Conservation (phyloP, 2,329 filamentous ascomycete genomes). For the Pleoardoris graminearum region DNA sequence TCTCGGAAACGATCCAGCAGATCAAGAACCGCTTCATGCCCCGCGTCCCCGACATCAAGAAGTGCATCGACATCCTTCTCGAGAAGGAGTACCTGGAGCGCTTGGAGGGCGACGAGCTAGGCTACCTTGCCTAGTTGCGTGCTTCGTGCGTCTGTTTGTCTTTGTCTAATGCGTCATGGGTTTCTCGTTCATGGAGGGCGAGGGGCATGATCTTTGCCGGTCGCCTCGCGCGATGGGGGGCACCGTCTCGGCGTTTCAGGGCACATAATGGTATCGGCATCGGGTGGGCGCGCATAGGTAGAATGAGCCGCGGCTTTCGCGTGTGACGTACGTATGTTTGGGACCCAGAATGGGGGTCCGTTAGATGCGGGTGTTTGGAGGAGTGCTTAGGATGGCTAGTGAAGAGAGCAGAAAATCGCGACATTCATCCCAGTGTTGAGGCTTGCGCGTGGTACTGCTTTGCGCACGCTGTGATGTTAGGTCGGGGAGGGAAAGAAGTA, state of each 20-base stretch:
- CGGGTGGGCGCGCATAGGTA: not conserved
- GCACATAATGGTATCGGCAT: constrained; percentile 2
- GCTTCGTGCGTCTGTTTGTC: not conserved
- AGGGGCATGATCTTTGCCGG: not conserved
- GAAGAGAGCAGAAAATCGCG: too few relatives aligned
- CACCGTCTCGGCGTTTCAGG: constrained; percentile 6
- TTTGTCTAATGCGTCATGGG: constrained; percentile 14
- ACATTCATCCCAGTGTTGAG: too few relatives aligned
- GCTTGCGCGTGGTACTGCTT: too few relatives aligned
- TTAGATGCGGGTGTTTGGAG: too few relatives aligned
- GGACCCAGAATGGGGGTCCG: not conserved
- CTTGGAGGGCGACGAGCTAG: constrained; percentile 89
- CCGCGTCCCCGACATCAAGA: constrained; percentile 96
- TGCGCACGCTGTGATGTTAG: too few relatives aligned
- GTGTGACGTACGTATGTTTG: not conserved
- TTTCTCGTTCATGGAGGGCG: not conserved
- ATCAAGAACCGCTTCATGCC: constrained; percentile 92
- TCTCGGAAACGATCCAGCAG: constrained; percentile 93
- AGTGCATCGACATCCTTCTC: constrained; percentile 96
- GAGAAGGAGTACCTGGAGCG: constrained; percentile 99
- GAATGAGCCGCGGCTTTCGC: constrained; percentile 10
- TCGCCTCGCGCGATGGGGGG: not conserved
- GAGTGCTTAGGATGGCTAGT: too few relatives aligned
- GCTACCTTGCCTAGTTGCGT: constrained; percentile 76
- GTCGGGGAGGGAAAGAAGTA: too few relatives aligned